Conservation (phyloP, 805 yeast species). For the Lipomyces oligophaga region DNA sequence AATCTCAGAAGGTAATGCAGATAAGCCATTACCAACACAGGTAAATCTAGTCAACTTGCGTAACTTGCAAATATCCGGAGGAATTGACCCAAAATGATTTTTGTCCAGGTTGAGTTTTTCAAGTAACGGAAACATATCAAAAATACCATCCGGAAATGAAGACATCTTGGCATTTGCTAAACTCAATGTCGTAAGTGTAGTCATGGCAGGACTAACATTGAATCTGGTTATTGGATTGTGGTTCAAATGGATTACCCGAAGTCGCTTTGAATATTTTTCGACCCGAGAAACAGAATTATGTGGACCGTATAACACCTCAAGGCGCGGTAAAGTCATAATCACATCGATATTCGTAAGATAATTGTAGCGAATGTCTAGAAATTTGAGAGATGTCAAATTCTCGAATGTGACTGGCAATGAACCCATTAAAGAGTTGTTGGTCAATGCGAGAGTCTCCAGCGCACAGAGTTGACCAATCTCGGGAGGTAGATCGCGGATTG, state of each 20-base stretch:
- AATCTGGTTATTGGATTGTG: conserved; percentile 80
- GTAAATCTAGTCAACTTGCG: conserved; percentile 62
- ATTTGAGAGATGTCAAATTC: conserved; percentile 53
- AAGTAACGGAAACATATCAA: conserved; percentile 57
- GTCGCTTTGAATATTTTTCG: conserved; percentile 55
- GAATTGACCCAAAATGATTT: conserved; percentile 75
- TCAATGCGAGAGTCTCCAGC: conserved; percentile 65
- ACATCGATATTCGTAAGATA: conserved; percentile 44
- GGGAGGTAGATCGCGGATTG: conserved; percentile 57
- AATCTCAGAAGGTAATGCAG: conserved; percentile 62
- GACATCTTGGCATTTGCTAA: conserved; percentile 80
- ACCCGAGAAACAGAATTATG: conserved; percentile 59
- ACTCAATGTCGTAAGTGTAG: conserved; percentile 65
- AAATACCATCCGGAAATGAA: conserved; percentile 60
- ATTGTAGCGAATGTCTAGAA: conserved; percentile 76
- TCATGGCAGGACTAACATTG: conserved; percentile 50
- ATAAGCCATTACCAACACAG: conserved; percentile 68
- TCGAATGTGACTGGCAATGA: conserved; percentile 52
- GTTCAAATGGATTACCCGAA: conserved; percentile 69
- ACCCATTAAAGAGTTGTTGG: conserved; percentile 63
- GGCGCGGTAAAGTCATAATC: conserved; percentile 27
- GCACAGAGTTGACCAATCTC: conserved; percentile 56
- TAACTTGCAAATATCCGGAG: conserved; percentile 61
- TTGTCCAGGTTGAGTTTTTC: conserved; percentile 74
- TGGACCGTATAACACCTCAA: conserved; percentile 30